Conservation (phyloP, 2,329 filamentous ascomycete species). For the Microdochium paspali region DNA sequence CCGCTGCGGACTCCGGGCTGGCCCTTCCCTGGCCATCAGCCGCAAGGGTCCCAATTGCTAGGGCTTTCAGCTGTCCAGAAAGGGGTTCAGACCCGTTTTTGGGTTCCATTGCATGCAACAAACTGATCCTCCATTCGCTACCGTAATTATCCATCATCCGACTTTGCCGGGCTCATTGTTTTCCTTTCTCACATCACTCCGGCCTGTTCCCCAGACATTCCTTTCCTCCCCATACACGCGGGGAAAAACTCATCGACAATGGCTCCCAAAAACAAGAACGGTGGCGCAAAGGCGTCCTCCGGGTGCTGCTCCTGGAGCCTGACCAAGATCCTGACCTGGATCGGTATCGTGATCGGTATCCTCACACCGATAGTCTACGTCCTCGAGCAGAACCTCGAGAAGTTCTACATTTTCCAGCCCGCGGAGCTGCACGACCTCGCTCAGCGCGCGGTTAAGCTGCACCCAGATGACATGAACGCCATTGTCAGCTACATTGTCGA, state of each 20-base stretch:
- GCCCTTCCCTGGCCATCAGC: too few relatives aligned
- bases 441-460: slow-evolving; percentile 51
- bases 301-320: slow-evolving; percentile 11
- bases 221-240: neutral
- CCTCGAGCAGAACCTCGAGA: slow-evolving; percentile 48
- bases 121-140: neutral
- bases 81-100: neutral
- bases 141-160: too few relatives aligned
- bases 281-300: slow-evolving; percentile 2
- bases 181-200: neutral
- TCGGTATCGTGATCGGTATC: slow-evolving; percentile 44
- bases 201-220: neutral
- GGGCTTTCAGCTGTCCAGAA: neutral
- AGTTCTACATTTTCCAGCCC: slow-evolving; percentile 68
- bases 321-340: slow-evolving; percentile 31
- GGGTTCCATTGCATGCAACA: neutral
- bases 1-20: too few relatives aligned
- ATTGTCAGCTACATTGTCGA: slow-evolving; percentile 62
- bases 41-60: too few relatives aligned
- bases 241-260: slow-evolving; percentile 4
- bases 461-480: slow-evolving; percentile 66
- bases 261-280: slow-evolving; percentile 7
- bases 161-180: neutral
- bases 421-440: slow-evolving; percentile 60
- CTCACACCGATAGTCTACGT: slow-evolving; percentile 43